Percentiles rank a stretch among this genome's conserved stretches.
Conservation (phyloP, 208 protist genomes). For the Trypanosoma conorhini region DNA sequence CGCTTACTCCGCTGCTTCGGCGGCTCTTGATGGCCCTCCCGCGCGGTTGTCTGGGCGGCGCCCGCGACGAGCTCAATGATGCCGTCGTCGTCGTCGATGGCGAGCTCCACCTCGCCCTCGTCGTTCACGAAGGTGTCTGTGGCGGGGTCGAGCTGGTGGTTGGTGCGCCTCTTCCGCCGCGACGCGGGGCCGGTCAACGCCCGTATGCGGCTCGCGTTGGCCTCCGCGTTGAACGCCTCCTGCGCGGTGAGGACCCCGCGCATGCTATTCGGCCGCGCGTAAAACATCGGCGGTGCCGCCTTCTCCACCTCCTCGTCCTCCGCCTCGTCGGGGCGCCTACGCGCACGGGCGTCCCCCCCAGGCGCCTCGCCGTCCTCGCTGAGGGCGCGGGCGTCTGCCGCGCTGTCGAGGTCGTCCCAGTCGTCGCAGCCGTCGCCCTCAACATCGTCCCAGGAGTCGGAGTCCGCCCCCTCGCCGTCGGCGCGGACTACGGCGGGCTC, state of each 20-base stretch:
- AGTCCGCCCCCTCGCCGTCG: background rate
- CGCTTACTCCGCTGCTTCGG: slow-evolving; percentile 62
- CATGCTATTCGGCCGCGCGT: slow-evolving; percentile 46
- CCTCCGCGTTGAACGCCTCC: slow-evolving; percentile 81
- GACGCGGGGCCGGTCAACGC: slow-evolving; percentile 20
- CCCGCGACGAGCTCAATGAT: slow-evolving; percentile 68
- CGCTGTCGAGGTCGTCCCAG: slow-evolving; percentile 69
- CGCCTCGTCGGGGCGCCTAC: slow-evolving; percentile 26
- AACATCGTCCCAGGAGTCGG: slow-evolving; percentile 41
- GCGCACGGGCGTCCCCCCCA: slow-evolving; percentile 30
- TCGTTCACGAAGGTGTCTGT: slow-evolving; percentile 74
- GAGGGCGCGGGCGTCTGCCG: slow-evolving; percentile 44
- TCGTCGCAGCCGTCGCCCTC: slow-evolving; percentile 14
- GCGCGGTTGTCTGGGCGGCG: background rate
- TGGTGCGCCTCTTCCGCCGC: slow-evolving; percentile 57
- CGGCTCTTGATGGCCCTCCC: background rate
- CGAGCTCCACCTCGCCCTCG: slow-evolving; percentile 81
- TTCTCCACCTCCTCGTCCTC: slow-evolving; percentile 32
- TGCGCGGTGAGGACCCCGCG: slow-evolving; percentile 49
- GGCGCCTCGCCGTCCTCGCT: slow-evolving; percentile 42
- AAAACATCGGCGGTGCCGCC: slow-evolving; percentile 63
- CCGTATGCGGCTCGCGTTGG: slow-evolving; percentile 51
- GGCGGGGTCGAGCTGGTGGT: slow-evolving; percentile 81
- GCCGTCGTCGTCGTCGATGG: slow-evolving; percentile 87
- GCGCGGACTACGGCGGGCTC: slow-evolving; percentile 27